phyloP scores from a whole-genome alignment of 805 yeast species.

The Soucietia sequanensis region DNA sequence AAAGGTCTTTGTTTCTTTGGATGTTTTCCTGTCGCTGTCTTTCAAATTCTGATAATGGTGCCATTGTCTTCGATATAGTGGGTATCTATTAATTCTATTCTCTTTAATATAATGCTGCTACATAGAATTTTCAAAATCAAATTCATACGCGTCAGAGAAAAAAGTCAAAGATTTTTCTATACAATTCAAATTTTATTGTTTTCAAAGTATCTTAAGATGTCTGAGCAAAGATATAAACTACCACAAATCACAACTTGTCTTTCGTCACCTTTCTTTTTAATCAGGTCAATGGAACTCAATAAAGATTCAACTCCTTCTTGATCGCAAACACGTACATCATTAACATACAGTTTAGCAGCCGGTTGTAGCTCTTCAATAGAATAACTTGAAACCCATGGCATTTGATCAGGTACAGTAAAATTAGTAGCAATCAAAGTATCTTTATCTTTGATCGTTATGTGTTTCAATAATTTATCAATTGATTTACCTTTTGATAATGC shows the following conservation, averaged over 20 bases:
- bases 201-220: constrained; percentile 25
- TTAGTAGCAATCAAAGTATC: constrained; percentile 63
- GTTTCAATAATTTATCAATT: constrained; percentile 47
- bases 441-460: constrained; percentile 40
- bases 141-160: not conserved
- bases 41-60: constrained; percentile 60
- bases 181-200: not conserved
- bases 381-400: constrained; percentile 87
- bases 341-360: constrained; percentile 21
- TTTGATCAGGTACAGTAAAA: constrained; percentile 73
- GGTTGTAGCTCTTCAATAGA: constrained; percentile 27
- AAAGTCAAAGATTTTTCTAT: not conserved
- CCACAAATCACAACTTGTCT: constrained; percentile 41
- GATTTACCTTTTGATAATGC: constrained; percentile 79
- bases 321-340: constrained; percentile 9
- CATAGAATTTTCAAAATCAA: no score
- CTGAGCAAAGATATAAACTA: constrained; percentile 42
- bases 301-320: constrained; percentile 12
- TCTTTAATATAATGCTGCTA: no score
- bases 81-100: not conserved
- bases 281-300: constrained; percentile 9
- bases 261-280: constrained; percentile 17
- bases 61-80: constrained; percentile 9
- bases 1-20: constrained; percentile 73
- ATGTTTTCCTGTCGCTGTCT: constrained; percentile 73